Evolutionary conservation across 345 rosid species (phyloP), one percentile per base, ranked within the genome.

Genomic region (Mangifera indica): DNA sequence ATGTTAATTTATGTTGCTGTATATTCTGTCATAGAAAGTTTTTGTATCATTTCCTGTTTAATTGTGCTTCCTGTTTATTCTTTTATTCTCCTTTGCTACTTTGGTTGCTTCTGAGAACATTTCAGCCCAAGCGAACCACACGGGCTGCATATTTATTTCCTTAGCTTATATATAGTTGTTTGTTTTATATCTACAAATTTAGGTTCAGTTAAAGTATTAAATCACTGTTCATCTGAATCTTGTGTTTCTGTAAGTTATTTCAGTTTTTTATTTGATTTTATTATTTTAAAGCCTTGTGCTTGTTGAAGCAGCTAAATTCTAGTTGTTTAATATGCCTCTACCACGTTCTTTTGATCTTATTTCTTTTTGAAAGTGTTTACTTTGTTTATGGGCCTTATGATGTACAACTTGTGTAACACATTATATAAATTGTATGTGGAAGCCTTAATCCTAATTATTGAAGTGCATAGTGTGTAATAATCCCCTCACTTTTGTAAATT

Each of bases 21-120:
- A 21, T 59, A 20, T 37, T 24, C 65, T n/a, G 5, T 61, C 10
- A 9, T 52, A 60, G 66, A 57, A 72, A 29, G 32, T 29, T 29
- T 58, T 37, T 73, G 14, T 73, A 12, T 46, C 15, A 26, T 58
- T 40, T 11, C 17, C 37, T 24, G 24, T 18, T 13, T 45, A 45
- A 17, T 24, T 70, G 73, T 70, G 59, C 25, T 67, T 57, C 53
- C 63, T 57, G 25, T 10, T 21, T 24, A 7, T 37, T 69, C 12
- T n/a, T 67, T 67, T 37, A 21, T 70, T 59, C 42, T 45, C 29
- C 13, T 45, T 22, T 62, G 51, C 25, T 44, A 58, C 60, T 68
- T 68, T 17, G 21, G 34, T 21, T 45, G 10, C 63, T 60, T 60
- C 29, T 60, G 63, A 26, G 63, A 25, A 10, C 37, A 46, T 14